Percentiles rank a stretch among this genome's conserved stretches.
Conservation (phyloP, 805 yeast species). For the Cyberlindnera galapagoensis region DNA sequence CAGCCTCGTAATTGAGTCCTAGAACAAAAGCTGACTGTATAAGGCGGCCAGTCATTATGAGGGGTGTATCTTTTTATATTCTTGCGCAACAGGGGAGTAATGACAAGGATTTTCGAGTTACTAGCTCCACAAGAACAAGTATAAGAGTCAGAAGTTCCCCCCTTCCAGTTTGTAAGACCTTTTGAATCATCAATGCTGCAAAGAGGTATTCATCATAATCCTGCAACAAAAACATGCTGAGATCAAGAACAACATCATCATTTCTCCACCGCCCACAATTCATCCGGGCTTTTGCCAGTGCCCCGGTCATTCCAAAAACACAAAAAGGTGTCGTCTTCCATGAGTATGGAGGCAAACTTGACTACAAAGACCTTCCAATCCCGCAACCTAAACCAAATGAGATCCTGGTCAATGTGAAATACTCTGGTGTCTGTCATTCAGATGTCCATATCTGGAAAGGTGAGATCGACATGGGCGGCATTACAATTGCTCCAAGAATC, state of each 20-base stretch:
- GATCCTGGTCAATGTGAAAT: conserved; percentile 48
- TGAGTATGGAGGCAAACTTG: conserved; percentile 40
- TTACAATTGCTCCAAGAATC: conserved; percentile 48
- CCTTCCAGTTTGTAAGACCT: neutral
- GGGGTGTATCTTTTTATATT: no score
- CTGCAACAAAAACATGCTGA: conserved; percentile 4
- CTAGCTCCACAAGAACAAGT: no score
- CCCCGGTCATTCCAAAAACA: conserved; percentile 35
- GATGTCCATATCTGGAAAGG: conserved; percentile 65
- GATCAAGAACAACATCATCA: conserved; percentile 2
- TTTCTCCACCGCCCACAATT: conserved; percentile 10
- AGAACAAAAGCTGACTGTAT: no score
- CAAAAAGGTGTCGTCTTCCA: conserved; percentile 50
- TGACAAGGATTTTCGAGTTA: no score
- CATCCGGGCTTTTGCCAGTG: conserved; percentile 16
- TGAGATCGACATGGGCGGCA: conserved; percentile 59
- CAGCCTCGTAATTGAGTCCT: no score
- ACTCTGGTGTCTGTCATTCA: conserved; percentile 62
- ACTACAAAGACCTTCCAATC: conserved; percentile 48
- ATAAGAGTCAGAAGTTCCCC: neutral
- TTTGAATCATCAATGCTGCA: neutral
- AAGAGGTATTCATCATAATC: neutral
- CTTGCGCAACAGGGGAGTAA: no score
- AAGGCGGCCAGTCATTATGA: no score
- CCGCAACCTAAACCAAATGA: conserved; percentile 53